A percentile compares a stretch with the other conserved stretches of the same genome.
phyloP scores from a whole-genome alignment of 1,284 basidiomycete species.

The Malassezia arunalokei region DNA sequence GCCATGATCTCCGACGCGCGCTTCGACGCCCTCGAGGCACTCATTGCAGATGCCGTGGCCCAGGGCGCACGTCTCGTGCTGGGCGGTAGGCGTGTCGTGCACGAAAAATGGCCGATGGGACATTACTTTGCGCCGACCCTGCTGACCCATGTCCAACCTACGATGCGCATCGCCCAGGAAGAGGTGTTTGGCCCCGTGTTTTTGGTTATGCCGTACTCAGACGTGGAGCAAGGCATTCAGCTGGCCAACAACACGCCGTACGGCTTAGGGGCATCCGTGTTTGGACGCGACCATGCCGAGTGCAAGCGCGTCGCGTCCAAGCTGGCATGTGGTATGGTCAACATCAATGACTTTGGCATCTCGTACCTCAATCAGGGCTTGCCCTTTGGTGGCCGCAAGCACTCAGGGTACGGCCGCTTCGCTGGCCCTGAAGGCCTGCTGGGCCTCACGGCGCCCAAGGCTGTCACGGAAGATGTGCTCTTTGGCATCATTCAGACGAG shows the following conservation, averaged over 20 bases:
- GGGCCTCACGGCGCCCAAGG: conserved; percentile 71
- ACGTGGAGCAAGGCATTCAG: conserved; percentile 69
- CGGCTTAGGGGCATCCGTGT: conserved; percentile 90
- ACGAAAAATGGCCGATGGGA: conserved; percentile 56
- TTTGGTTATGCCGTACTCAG: conserved; percentile 44
- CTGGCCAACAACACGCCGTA: conserved; percentile 77
- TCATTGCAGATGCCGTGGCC: conserved; percentile 61
- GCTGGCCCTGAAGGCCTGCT: conserved; percentile 77
- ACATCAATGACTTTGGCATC: conserved; percentile 74
- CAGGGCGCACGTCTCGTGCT: conserved; percentile 60
- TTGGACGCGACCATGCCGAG: conserved; percentile 64
- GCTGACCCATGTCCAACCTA: conserved; percentile 61
- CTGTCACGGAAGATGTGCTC: conserved; percentile 71
- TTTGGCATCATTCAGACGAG: conserved; percentile 67
- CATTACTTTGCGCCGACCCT: conserved; percentile 79
- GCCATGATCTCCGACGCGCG: conserved; percentile 63
- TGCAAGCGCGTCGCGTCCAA: conserved; percentile 65
- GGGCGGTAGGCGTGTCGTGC: conserved; percentile 58
- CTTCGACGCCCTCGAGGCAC: conserved; percentile 60
- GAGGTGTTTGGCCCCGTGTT: conserved; percentile 42
- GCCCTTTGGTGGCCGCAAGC: conserved; percentile 81
- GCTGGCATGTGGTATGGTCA: conserved; percentile 88
- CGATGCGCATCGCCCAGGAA: conserved; percentile 38
- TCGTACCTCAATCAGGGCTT: conserved; percentile 83
- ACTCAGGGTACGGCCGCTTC: conserved; percentile 28